Evolutionary conservation across 2,329 filamentous ascomycete species (phyloP).

Genomic region (Ceratocystis ficicola): DNA sequence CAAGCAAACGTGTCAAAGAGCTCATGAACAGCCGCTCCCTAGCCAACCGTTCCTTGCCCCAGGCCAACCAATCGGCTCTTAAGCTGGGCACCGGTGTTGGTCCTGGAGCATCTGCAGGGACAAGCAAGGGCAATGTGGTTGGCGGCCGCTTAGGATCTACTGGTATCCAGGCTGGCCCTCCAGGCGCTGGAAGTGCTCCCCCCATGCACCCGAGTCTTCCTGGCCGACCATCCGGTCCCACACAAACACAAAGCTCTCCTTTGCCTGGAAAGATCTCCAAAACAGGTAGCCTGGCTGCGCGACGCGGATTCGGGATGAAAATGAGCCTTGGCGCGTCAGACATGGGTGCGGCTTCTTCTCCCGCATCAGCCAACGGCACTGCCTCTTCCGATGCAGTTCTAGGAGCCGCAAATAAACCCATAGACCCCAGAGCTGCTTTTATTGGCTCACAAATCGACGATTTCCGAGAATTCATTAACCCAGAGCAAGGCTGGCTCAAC

Average conservation of each 20-base stretch:
- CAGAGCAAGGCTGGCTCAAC: conserved; percentile 77
- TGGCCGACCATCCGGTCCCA: conserved; percentile 1
- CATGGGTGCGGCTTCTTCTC: conserved; percentile 3
- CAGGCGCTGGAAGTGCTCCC: background rate
- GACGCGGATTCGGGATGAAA: conserved; percentile 45
- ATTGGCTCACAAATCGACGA: conserved; percentile 44
- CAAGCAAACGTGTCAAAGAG: background rate
- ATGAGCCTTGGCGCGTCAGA: conserved; percentile 14
- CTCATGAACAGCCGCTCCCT: conserved; percentile 13
- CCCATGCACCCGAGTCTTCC: background rate
- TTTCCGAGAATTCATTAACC: conserved; percentile 72
- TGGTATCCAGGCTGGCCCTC: background rate
- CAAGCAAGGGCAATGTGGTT: background rate
- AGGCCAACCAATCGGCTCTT: conserved; percentile 1
- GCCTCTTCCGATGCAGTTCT: conserved; percentile 22
- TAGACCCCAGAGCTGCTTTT: conserved; percentile 29
- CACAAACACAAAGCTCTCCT: conserved; percentile 2
- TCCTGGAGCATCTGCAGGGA: background rate
- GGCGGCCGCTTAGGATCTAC: background rate
- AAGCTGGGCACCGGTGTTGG: background rate
- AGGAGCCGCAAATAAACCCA: conserved; percentile 15
- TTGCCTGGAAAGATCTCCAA: background rate
- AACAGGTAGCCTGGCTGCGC: conserved; percentile 47
- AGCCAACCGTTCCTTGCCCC: background rate
- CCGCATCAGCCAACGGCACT: conserved; percentile 22